phyloP scores from a whole-genome alignment of 2,329 filamentous ascomycete genomes.

The Cordyceps pruinosa region DNA sequence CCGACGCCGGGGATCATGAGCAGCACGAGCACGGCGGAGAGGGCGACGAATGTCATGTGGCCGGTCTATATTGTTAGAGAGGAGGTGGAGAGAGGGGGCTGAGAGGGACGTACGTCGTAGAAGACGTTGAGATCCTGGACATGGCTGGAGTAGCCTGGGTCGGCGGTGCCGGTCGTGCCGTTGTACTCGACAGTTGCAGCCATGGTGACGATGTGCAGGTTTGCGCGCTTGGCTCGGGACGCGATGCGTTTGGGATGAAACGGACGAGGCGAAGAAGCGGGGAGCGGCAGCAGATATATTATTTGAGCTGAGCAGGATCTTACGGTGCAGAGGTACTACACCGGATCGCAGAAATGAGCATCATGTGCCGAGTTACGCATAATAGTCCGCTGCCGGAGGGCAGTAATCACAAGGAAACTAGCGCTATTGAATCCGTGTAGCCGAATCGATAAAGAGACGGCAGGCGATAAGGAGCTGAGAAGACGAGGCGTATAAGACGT shows the following conservation, averaged over 20 bases:
- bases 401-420: not conserved
- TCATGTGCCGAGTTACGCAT: not conserved
- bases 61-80: constrained; percentile 49
- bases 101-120: constrained; percentile 55
- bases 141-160: constrained; percentile 43
- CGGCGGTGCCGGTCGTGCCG: constrained; percentile 42
- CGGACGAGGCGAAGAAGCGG: not conserved
- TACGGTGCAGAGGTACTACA: not conserved
- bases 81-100: constrained; percentile 14
- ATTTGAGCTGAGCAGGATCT: not conserved
- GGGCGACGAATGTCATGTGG: constrained; percentile 76
- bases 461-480: constrained; percentile 7
- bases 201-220: not conserved
- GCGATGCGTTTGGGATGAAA: not conserved
- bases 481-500: not conserved
- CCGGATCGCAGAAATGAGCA: not conserved
- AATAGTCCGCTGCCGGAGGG: not conserved
- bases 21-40: constrained; percentile 70
- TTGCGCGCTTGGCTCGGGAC: not conserved
- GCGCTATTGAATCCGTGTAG: not conserved
- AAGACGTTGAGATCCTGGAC: constrained; percentile 73
- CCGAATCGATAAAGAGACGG: not conserved
- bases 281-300: not conserved
- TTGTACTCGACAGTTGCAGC: constrained; percentile 37
- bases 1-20: constrained; percentile 92